These are phyloP conservation scores for Quercus tomentella DNA, from an alignment of 331 rosid species.

Conservation along the genomic window DNA sequence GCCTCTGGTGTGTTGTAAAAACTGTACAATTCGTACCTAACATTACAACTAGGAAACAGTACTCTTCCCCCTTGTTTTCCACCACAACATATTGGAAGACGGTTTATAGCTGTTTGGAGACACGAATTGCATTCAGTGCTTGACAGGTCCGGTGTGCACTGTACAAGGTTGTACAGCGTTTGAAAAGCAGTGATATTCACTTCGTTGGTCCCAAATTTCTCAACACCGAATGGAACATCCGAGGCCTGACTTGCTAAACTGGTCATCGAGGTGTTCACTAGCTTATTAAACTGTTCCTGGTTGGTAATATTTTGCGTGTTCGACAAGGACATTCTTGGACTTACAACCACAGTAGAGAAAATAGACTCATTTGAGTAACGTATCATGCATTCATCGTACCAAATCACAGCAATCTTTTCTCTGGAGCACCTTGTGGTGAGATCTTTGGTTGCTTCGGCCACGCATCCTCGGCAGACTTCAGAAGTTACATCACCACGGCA, in stretches of 20 bases:
- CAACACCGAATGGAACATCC: neutral
- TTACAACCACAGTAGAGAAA: neutral
- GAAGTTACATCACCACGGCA: constrained; percentile 33
- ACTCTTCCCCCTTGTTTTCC: constrained; percentile 21
- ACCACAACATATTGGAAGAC: constrained; percentile 2
- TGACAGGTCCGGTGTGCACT: constrained; percentile 38
- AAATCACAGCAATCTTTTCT: neutral
- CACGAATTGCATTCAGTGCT: constrained; percentile 24
- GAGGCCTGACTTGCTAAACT: constrained; percentile 6
- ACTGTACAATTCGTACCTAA: constrained; percentile 25
- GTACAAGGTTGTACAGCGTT: constrained; percentile 31
- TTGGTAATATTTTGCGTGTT: neutral
- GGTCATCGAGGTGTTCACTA: neutral
- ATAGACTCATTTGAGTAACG: constrained; percentile 9
- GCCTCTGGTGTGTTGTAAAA: too few species aligned
- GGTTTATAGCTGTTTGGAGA: constrained; percentile 5
- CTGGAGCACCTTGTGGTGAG: neutral
- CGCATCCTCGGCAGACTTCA: constrained; percentile 5
- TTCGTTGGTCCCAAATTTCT: constrained; percentile 25
- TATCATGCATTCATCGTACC: constrained; percentile 12
- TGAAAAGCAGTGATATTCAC: neutral
- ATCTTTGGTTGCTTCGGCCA: neutral
- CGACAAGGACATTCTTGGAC: rapidly evolving
- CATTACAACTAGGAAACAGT: constrained; percentile 26
- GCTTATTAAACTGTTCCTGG: neutral